Conservation (phyloP, 2,329 filamentous ascomycete genomes). For the Scorias spongiosa region DNA sequence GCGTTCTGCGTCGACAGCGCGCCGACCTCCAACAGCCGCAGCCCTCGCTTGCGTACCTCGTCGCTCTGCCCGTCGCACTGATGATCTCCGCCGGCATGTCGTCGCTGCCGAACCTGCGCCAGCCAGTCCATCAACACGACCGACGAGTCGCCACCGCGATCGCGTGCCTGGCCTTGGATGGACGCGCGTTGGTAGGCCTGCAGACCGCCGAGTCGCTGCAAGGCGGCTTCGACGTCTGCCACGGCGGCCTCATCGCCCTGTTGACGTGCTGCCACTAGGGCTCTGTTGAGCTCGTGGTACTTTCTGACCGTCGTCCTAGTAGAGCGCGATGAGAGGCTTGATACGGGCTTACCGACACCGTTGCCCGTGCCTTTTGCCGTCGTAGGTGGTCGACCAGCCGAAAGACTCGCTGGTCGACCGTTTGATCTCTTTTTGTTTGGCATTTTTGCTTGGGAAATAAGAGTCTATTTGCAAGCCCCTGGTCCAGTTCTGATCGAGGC, state of each 20-base stretch:
- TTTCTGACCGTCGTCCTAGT: slow-evolving; percentile 43
- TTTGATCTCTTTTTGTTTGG: too few species aligned
- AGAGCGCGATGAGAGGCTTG: slow-evolving; percentile 38
- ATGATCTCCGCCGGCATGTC: slow-evolving; percentile 1
- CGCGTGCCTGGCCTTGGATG: slow-evolving; percentile 43
- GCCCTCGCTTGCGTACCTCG: slow-evolving; percentile 9
- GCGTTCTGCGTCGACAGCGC: slow-evolving; percentile 73
- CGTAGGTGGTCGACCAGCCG: slow-evolving; percentile 31
- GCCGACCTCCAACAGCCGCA: slow-evolving; percentile 75
- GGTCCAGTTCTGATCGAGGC: too few species aligned
- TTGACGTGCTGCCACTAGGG: slow-evolving; percentile 35
- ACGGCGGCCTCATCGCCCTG: slow-evolving; percentile 26
- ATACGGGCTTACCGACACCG: slow-evolving; percentile 18
- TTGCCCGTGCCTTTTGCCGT: too few species aligned
- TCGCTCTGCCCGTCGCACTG: slow-evolving; percentile 1
- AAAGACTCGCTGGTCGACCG: slow-evolving; percentile 17
- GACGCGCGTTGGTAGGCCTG: slow-evolving; percentile 47
- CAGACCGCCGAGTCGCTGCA: slow-evolving; percentile 43
- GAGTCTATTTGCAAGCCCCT: too few species aligned
- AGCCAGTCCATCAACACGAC: slow-evolving; percentile 46
- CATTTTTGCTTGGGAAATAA: too few species aligned
- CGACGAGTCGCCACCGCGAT: slow-evolving; percentile 49
- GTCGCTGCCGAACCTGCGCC: slow-evolving; percentile 1
- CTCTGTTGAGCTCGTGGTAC: slow-evolving; percentile 46
- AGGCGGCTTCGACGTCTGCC: slow-evolving; percentile 30